phyloP scores from a whole-genome alignment of 176 grass and related monocot species.

The Melocanna baccifera region DNA sequence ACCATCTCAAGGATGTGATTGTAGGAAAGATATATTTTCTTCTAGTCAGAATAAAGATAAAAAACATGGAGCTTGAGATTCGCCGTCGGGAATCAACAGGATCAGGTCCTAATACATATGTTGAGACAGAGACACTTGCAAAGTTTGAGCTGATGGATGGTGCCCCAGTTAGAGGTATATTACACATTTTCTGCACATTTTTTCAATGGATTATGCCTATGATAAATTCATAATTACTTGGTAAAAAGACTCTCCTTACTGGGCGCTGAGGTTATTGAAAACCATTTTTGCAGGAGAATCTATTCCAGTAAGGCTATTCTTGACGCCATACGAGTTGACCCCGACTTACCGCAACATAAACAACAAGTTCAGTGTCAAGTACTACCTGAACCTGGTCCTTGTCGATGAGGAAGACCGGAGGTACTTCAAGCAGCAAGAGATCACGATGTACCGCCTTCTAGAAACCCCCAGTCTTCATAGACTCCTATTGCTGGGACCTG shows the following conservation, averaged over 20 bases:
- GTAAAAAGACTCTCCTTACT: not conserved
- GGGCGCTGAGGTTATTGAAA: not conserved
- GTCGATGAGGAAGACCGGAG: constrained; percentile 95
- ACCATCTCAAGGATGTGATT: constrained; percentile 94
- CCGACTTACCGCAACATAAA: constrained; percentile 75
- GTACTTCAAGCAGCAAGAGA: constrained; percentile 98
- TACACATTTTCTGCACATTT: not conserved
- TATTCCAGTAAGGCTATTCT: constrained; percentile 84
- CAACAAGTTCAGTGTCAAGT: constrained; percentile 96
- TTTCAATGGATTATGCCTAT: not conserved
- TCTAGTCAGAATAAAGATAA: constrained; percentile 98
- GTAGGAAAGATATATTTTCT: constrained; percentile 98
- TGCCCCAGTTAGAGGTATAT: constrained; percentile 93
- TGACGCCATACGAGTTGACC: constrained; percentile 57
- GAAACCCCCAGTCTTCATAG: constrained; percentile 36
- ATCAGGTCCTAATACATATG: constrained; percentile 94
- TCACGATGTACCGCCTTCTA: constrained; percentile 63
- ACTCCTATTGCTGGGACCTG: not conserved
- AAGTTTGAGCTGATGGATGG: constrained; percentile 99
- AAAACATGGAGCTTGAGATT: constrained; percentile 98
- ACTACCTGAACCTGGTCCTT: constrained; percentile 94
- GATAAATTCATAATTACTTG: not conserved
- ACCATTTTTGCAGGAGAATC: constrained; percentile 39
- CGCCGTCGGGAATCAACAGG: constrained; percentile 90
- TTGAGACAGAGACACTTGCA: constrained; percentile 98